Conservation (phyloP, 2,329 filamentous ascomycete species). For the Knoxdaviesia capensis region DNA sequence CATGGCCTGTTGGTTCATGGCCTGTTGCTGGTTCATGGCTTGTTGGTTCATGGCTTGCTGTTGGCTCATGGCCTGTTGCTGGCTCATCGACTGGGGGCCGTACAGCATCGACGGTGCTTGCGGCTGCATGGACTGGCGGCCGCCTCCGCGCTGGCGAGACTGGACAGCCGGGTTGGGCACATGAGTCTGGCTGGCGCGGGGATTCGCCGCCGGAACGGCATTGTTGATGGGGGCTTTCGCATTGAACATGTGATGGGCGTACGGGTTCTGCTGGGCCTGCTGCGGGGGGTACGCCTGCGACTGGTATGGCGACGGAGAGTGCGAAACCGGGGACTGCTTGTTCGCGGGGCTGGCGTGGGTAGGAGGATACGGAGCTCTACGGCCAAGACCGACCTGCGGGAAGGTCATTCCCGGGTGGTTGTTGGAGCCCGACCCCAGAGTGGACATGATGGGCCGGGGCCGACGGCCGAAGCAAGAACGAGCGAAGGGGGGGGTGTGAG, state of each 20-base stretch:
- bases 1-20: constrained; percentile 10
- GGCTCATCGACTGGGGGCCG: constrained; percentile 13
- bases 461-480: neutral
- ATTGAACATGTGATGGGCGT: constrained; percentile 32
- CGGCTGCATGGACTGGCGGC: constrained; percentile 24
- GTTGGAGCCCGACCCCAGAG: constrained; percentile 28
- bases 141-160: constrained; percentile 22
- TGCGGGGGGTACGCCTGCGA: constrained; percentile 30
- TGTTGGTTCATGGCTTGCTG: constrained; percentile 11
- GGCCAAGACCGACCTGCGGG: constrained; percentile 24
- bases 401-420: constrained; percentile 32
- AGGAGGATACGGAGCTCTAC: constrained; percentile 24
- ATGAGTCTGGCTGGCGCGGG: constrained; percentile 21
- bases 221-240: constrained; percentile 23
- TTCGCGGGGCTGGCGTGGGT: constrained; percentile 28
- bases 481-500: neutral
- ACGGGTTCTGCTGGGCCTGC: constrained; percentile 24
- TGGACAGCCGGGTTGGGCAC: constrained; percentile 26
- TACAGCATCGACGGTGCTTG: constrained; percentile 18
- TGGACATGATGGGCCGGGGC: constrained; percentile 19
- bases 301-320: constrained; percentile 34
- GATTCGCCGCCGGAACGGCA: constrained; percentile 26
- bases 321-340: constrained; percentile 33
- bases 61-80: constrained; percentile 6
- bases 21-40: constrained; percentile 12